Conservation (phyloP, 495 filamentous ascomycete species). For the Trichoderma asperelloides region DNA sequence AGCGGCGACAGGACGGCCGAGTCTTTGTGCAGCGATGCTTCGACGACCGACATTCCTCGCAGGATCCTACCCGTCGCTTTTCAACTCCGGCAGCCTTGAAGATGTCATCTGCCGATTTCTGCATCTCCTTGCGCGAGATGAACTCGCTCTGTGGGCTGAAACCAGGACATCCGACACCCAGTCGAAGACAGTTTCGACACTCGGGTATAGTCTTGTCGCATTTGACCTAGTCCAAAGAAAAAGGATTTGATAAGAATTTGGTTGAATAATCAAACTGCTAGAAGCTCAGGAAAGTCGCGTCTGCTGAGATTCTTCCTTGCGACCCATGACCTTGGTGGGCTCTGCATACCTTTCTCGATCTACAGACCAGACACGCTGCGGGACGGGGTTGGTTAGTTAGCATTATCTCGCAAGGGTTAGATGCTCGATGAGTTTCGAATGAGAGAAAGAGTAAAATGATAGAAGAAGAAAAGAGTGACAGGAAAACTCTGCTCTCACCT, state of each 20-base stretch:
- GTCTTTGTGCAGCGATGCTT: slow-evolving; percentile 8
- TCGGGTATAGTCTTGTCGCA: slow-evolving; percentile 3
- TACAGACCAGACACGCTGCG: slow-evolving; percentile 8
- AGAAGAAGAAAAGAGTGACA: neutral
- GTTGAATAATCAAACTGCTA: neutral
- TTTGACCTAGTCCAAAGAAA: neutral
- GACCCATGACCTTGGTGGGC: neutral
- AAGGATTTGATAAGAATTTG: neutral
- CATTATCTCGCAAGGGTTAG: neutral
- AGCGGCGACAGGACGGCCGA: slow-evolving; percentile 2
- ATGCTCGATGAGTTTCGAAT: neutral
- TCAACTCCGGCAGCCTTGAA: slow-evolving; percentile 4
- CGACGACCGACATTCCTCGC: slow-evolving; percentile 6
- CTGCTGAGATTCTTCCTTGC: neutral
- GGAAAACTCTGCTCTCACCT: neutral
- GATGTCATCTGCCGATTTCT: slow-evolving; percentile 7
- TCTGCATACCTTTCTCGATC: slow-evolving; percentile 8
- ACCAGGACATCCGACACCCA: slow-evolving; percentile 3
- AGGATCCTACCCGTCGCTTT: neutral
- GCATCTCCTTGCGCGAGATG: slow-evolving; percentile 7
- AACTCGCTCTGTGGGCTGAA: slow-evolving; percentile 5
- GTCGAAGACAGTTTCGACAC: slow-evolving; percentile 3
- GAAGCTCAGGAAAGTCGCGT: neutral
- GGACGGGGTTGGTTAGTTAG: neutral
- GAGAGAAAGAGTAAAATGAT: neutral